Conservation (phyloP, 805 yeast genomes). For the Wickerhamiella sergipiensis region DNA sequence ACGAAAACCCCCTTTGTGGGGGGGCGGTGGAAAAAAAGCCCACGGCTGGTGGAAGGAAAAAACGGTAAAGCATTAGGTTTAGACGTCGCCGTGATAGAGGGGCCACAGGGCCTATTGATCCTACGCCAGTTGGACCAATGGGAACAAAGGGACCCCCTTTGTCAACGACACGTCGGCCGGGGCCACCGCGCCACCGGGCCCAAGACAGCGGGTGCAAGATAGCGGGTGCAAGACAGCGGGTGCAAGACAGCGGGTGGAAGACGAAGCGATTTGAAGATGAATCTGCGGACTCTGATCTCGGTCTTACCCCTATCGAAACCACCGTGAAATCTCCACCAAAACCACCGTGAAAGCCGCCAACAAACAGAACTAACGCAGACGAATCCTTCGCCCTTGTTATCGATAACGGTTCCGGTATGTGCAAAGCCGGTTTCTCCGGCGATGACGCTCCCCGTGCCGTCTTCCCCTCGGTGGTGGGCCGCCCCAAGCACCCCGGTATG, state of each 20-base stretch:
- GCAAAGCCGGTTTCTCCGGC: constrained; percentile 99
- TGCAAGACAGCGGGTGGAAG: too few relatives aligned
- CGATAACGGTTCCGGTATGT: constrained; percentile 99
- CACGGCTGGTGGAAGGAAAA: too few relatives aligned
- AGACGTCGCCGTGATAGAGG: neutral
- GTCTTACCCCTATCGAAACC: too few relatives aligned
- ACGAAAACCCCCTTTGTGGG: neutral
- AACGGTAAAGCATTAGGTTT: too few relatives aligned
- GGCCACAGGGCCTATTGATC: neutral
- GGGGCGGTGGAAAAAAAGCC: too few relatives aligned
- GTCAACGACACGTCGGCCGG: neutral
- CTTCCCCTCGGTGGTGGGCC: constrained; percentile 99
- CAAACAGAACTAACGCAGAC: constrained; percentile 10
- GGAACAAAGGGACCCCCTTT: neutral
- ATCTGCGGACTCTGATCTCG: too few relatives aligned
- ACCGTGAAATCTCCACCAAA: too few relatives aligned
- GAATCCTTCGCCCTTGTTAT: constrained; percentile 47
- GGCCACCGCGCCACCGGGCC: too few relatives aligned
- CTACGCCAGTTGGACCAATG: neutral
- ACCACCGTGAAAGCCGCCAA: too few relatives aligned
- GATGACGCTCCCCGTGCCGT: constrained; percentile 99
- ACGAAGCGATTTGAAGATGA: too few relatives aligned
- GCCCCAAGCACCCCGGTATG: constrained; percentile 99
- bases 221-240: too few relatives aligned
- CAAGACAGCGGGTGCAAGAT: too few relatives aligned